These are phyloP conservation scores for Spergularia marina DNA, from an alignment of 148 eudicot species.

Conservation along the genomic window DNA sequence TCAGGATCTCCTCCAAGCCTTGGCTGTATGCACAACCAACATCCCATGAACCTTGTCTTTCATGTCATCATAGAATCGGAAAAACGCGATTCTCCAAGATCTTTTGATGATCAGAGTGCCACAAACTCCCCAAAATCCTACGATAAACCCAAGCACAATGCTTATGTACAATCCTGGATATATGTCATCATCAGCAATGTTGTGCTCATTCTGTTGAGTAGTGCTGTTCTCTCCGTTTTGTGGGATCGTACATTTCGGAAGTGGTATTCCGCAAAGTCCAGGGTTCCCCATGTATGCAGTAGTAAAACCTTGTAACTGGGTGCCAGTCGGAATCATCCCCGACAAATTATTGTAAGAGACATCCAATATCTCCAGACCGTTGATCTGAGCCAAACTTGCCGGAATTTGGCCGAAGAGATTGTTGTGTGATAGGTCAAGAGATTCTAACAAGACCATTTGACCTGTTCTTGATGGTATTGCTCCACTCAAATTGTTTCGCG, in stretches of 20 bases:
- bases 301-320: constrained; percentile 23
- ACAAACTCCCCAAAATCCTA: constrained; percentile 28
- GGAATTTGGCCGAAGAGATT: constrained; percentile 21
- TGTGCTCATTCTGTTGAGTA: neutral
- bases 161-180: constrained; percentile 22
- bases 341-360: constrained; percentile 21
- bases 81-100: constrained; percentile 26
- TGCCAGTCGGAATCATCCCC: constrained; percentile 13
- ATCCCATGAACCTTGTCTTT: neutral
- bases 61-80: constrained; percentile 14
- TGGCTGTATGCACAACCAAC: neutral
- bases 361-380: neutral
- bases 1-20: neutral
- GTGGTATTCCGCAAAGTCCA: constrained; percentile 16
- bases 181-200: neutral
- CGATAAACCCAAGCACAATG: constrained; percentile 16
- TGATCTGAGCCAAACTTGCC: neutral
- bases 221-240: neutral
- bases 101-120: constrained; percentile 18
- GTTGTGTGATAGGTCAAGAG: constrained; percentile 20
- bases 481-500: constrained; percentile 19
- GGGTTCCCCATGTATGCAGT: constrained; percentile 14
- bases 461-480: constrained; percentile 11
- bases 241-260: neutral
- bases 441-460: constrained; percentile 1